These are phyloP conservation scores for Mortierella sp. DNA, from an alignment of 371 early-diverging fungal genomes.

Conservation along the genomic window DNA sequence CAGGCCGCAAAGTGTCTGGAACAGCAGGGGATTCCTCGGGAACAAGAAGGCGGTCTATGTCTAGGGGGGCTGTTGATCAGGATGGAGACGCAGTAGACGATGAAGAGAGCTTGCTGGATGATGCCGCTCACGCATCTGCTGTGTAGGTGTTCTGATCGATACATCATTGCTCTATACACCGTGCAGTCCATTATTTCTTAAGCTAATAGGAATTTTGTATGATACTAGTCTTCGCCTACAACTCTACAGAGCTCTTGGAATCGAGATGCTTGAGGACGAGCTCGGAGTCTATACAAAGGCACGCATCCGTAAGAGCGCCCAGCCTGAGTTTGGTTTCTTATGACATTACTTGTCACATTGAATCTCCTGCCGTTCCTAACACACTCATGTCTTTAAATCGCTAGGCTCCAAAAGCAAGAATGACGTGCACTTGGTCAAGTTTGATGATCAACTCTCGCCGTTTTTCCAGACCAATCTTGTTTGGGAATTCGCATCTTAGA, in stretches of 20 bases:
- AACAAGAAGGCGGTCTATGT: slow-evolving; percentile 1
- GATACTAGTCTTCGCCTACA: slow-evolving; percentile 31
- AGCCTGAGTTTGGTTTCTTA: neutral
- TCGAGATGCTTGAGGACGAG: slow-evolving; percentile 49
- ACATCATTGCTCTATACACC: neutral
- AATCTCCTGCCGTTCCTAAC: too few relatives aligned
- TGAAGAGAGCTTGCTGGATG: slow-evolving; percentile 32
- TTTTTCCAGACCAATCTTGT: slow-evolving; percentile 45
- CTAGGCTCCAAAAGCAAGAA: slow-evolving; percentile 26
- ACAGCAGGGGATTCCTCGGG: neutral
- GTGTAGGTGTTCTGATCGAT: slow-evolving; percentile 19
- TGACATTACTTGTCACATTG: neutral
- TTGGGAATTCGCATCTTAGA: slow-evolving; percentile 48
- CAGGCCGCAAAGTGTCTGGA: slow-evolving; percentile 2
- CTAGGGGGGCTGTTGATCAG: neutral
- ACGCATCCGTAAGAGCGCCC: slow-evolving; percentile 31
- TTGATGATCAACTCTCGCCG: slow-evolving; percentile 46
- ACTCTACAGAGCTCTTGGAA: slow-evolving; percentile 43
- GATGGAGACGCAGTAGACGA: slow-evolving; percentile 21
- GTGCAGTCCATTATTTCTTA: neutral
- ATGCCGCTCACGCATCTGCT: slow-evolving; percentile 38
- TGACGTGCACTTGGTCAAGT: slow-evolving; percentile 44
- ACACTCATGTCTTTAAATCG: neutral
- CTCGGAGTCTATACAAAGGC: slow-evolving; percentile 38
- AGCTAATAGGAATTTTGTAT: neutral